Percentiles rank a stretch among this genome's conserved stretches.
Conservation (phyloP, 2,329 filamentous ascomycete species). For the Phaeosphaeriaceae sp. region DNA sequence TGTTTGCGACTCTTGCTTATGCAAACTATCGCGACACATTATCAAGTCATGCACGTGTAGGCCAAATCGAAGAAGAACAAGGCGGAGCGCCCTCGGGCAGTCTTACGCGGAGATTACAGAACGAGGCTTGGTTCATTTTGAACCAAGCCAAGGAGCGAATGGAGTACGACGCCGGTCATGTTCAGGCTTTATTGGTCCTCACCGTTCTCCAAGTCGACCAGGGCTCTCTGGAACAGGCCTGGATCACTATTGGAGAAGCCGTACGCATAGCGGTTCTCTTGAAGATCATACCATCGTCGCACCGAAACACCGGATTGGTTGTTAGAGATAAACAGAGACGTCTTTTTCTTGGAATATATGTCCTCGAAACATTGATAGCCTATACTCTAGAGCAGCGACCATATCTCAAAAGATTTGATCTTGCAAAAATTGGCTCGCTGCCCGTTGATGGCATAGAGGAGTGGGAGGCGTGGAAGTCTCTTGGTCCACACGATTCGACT, state of each 20-base stretch:
- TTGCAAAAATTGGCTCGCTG: neutral
- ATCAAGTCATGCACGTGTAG: neutral
- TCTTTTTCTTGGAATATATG: neutral
- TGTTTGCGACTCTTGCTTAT: neutral
- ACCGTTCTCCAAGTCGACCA: neutral
- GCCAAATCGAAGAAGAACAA: neutral
- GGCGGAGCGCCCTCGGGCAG: neutral
- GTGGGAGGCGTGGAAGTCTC: neutral
- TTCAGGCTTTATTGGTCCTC: neutral
- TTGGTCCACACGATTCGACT: neutral
- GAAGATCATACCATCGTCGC: neutral
- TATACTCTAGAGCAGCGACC: neutral
- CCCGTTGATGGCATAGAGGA: neutral
- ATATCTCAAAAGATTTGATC: neutral
- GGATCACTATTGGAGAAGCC: neutral
- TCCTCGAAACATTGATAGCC: neutral
- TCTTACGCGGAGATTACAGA: neutral
- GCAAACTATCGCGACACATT: neutral
- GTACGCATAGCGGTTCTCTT: neutral
- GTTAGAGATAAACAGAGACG: neutral
- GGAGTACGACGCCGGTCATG: neutral
- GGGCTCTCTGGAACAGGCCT: neutral
- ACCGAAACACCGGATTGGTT: neutral
- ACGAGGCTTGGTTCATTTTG: neutral
- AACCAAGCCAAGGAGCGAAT: neutral